Base-by-base conservation (phyloP, 129 eudicot species). In the Lactuca sativa region DNA sequence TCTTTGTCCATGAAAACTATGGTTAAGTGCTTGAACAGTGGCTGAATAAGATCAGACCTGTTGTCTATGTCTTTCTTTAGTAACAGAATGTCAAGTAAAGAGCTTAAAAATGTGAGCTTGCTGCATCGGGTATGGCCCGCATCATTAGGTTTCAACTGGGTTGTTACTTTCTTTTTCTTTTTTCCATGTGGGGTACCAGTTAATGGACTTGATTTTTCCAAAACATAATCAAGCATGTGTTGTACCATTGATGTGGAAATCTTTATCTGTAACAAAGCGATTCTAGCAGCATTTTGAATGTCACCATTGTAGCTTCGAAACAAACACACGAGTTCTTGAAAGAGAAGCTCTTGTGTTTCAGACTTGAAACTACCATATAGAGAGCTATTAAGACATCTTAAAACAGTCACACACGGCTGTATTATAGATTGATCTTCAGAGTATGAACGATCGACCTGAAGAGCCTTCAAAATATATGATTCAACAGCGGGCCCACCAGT, bases 21-120 rank as follows among this genome's bases (percentile, higher is more conserved):
- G 40, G 18, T 75, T 34, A 93, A 84, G 71, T 83, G 95, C 85
- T 80, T 78, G 71, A 93, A 86, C 66, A 93, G 79, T 5, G 88
- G 80, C 79, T 73, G 84, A n/a, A 85, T 41, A 30, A 93, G 83
- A 13, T 78, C 71, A 43, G 66, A 88, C 97, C 97, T 91, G 86
- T 85, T 87, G 55, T 72, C 75, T 44, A 93, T 77, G 78, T 90
- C 87, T 81, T 85, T 93, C 83, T 93, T 93, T 82, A 89, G 78
- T 25, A 76, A 79, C 76, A 93, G 70, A 6, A 89, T 74, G 69
- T 93, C 97, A 21, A 93, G 92, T 21, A 93, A 77, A n/a, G 95
- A 80, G 36, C 87, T 82, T 55, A 93, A 56, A 80, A 83, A 80
- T 18, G 79, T 59, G 12, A 89, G 74, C 59, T 76, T 67, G 79